Base-by-base conservation (phyloP, 225 moss, liverwort and hornwort genomes). In the Takakia lepidozioides region DNA sequence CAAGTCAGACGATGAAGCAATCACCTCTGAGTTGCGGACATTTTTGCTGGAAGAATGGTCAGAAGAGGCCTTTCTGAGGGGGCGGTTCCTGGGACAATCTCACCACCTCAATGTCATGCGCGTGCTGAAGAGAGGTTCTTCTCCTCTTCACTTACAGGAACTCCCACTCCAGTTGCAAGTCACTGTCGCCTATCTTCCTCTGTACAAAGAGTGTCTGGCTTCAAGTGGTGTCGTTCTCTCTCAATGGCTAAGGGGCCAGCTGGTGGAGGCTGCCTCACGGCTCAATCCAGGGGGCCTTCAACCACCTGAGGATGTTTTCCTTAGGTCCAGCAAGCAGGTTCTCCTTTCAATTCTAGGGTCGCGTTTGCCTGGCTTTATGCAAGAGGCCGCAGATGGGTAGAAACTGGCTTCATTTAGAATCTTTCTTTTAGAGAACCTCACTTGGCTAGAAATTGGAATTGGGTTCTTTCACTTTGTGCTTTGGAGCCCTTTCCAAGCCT, bases 31-130 rank as follows among this genome's bases (percentile, higher is more conserved):
- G 57, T 67, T 95, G 4, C 65, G 87, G 29, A 39, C 74, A 6
- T 95, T 90, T 60, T 50, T 95, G 29, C 64, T 71, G 21, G 80
- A 82, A 16, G 84, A 95, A 48, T 95, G 95, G 90, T 95, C 90
- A 34, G 87, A 95, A 66, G 95, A 95, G 45, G 90, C 95, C 3
- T 95, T 84, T 8, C 19, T 59, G 6, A 82, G 69, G 49, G 95
- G 95, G 7, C 90, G 90, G 30, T 57, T 69, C 22, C 54, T 82
- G 22, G 95, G 95, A 14, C 77, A 85, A 67, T 77, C 70, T 34
- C 95, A 95, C 63, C 90, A 95, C 67, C 50, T 95, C 11, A 95
- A 95, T 59, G 87, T 90, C 19, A 90, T 95, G 95, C 74, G 95
- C 22, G 95, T 86, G 25, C 58, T 95, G 0, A 90, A 76, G 54